A percentile compares a stretch with the other conserved stretches of the same genome.
phyloP scores from a whole-genome alignment of 345 rosid genomes.

The Anacardium occidentale region DNA sequence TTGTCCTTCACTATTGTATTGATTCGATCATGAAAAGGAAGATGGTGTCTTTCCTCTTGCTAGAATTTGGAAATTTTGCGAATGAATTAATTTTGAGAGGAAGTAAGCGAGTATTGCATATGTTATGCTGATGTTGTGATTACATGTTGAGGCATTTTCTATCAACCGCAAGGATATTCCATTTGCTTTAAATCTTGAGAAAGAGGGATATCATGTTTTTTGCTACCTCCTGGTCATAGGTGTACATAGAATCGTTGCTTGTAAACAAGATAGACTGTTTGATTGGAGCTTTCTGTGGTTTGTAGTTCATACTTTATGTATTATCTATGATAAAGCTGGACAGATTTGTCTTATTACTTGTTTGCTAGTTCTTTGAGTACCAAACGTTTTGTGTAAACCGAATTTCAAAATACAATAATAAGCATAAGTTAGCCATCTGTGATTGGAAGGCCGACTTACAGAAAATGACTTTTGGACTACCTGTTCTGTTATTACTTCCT shows the following conservation, averaged over 20 bases:
- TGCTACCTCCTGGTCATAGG: too few relatives aligned
- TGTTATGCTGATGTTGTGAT: background rate
- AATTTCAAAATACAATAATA: background rate
- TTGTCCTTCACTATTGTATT: background rate
- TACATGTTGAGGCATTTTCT: background rate
- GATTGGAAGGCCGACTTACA: background rate
- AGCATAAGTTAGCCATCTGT: background rate
- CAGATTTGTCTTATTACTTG: background rate
- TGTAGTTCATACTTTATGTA: background rate
- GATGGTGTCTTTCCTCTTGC: background rate
- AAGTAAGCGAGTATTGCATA: slow-evolving; percentile 3
- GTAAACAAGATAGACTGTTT: too few relatives aligned
- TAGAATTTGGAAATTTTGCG: background rate
- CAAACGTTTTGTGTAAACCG: background rate
- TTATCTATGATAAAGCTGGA: background rate
- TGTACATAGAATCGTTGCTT: too few relatives aligned
- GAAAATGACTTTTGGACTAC: background rate
- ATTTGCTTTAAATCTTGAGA: background rate
- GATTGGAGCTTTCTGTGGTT: background rate
- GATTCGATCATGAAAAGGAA: background rate
- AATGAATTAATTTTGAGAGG: background rate
- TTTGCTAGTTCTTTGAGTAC: background rate
- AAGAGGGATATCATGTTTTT: too few relatives aligned
- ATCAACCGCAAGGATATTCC: background rate
- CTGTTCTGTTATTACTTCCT: background rate